phyloP scores from a whole-genome alignment of 495 filamentous ascomycete genomes.

The Penicillium canescens region DNA sequence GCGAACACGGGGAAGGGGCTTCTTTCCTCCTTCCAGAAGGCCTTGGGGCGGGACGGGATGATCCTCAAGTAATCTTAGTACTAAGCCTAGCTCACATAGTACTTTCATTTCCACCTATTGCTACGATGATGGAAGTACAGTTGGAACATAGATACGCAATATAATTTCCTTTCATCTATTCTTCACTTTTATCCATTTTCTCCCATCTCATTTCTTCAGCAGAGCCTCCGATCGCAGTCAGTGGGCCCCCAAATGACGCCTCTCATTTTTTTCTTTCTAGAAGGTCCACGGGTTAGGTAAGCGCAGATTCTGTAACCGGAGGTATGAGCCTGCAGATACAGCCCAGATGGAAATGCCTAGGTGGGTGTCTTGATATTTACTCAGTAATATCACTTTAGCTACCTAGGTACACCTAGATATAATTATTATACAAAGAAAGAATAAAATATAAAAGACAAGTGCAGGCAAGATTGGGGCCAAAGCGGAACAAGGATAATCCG shows the following conservation, averaged over 20 bases:
- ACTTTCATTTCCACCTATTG: not conserved
- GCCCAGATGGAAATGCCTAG: not conserved
- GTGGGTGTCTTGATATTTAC: too few relatives aligned
- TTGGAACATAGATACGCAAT: not conserved
- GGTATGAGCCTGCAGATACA: not conserved
- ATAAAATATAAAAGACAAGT: not conserved
- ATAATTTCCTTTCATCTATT: not conserved
- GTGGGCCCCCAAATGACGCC: constrained; percentile 24
- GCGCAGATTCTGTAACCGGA: constrained; percentile 10
- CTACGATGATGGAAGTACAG: too few relatives aligned
- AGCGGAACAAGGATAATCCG: constrained; percentile 1
- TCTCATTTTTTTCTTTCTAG: constrained; percentile 27
- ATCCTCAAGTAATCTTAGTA: constrained; percentile 13
- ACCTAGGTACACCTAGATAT: too few relatives aligned
- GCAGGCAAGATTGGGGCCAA: not conserved
- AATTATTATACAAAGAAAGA: not conserved
- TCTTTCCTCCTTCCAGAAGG: constrained; percentile 28
- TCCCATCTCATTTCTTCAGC: not conserved
- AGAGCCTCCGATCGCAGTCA: constrained; percentile 25
- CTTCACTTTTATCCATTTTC: not conserved
- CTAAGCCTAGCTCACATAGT: not conserved
- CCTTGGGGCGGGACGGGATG: constrained; percentile 24
- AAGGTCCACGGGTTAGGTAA: constrained; percentile 27
- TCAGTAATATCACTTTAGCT: too few relatives aligned
- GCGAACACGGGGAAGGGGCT: constrained; percentile 25